Base-by-base conservation (phyloP, 345 rosid species). In the Gossypium bickii region DNA sequence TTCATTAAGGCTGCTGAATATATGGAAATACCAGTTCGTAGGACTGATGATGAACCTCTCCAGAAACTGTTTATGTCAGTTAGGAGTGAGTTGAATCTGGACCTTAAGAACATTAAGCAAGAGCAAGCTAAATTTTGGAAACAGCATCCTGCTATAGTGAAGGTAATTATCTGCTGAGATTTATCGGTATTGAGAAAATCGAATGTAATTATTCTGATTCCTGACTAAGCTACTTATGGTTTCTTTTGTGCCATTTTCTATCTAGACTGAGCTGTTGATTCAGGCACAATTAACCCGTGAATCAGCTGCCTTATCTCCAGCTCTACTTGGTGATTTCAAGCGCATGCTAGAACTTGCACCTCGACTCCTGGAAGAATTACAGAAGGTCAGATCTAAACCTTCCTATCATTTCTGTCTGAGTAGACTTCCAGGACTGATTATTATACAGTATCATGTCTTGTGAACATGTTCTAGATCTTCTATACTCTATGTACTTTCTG, bases 71-170 rank as follows among this genome's bases (percentile, higher is more conserved):
- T 95, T 85, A 78, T 93, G 88, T 89, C 97, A 16, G 99, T 95
- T 53, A 85, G 98, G 86, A 93, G 99, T 76, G 99, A 95, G 84
- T 83, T 95, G 85, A 93, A 95, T 80, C 82, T 95, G 82, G 99
- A 95, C 83, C 91, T 81, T 25, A 93, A 93, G 87, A 95, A 91
- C 84, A 89, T 93, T 74, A 95, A 95, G 91, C 98, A 95, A 93
- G 99, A 95, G 85, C 99, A 95, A 83, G 98, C 98, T 73, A 95
- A 93, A 84, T 95, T 93, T 82, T 95, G 93, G 98, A 95, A 93
- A 87, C 97, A 93, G 85, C 97, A 95, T 82, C 99, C 99, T 25
- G 93, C 99, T 15, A 55, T 95, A 72, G 99, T 91, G 74, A 95
- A 95, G 97, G 98, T 95, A 82, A 56, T 71, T 66, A 2, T 77